Base-by-base conservation (phyloP, 768 basidiomycete genomes). In the Tylopilus vinaceipallidus region DNA sequence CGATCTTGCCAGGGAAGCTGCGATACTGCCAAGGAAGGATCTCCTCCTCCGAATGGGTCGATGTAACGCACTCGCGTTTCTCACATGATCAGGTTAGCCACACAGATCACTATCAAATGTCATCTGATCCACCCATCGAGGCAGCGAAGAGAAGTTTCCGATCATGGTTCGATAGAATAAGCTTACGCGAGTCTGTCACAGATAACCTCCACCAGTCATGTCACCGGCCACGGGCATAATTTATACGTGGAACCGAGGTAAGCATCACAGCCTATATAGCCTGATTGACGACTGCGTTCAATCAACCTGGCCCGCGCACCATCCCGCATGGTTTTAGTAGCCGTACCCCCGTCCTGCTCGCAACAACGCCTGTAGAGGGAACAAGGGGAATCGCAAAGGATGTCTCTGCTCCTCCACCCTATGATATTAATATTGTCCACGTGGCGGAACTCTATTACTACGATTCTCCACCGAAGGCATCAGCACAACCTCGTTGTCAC, bases 401-500 rank as follows among this genome's bases (percentile, higher is more conserved):
- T 19, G 38, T 37, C 22, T 29, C n/a, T n/a, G n/a, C n/a, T n/a
- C n/a, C n/a, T n/a, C 27, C 27, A 29, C 11, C 27, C 2, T 7
- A 4, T 29, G 27, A 11, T 29, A 11, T 29, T 29, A 37, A 48
- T 32, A 39, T 54, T 17, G 42, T 50, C 36, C 53, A 43, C 51
- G 26, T 53, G 50, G 38, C 40, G 13, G 9, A 33, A 42, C 54
- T 65, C 63, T 53, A 62, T 62, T 50, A 52, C 44, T 32, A 36
- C 32, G 55, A 58, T 68, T 56, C 62, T 44, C 62, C 62, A 54
- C 35, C 32, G 40, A 24, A 49, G 27, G 37, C 53, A 32, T 35
- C 30, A 24, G 40, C 41, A 43, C 41, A 50, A 40, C 24, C 23
- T 3, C 29, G 16, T n/a, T 24, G 22, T 67, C 37, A 84, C 8